Conservation (phyloP, 495 filamentous ascomycete species). For the Annulohypoxylon moriforme region DNA sequence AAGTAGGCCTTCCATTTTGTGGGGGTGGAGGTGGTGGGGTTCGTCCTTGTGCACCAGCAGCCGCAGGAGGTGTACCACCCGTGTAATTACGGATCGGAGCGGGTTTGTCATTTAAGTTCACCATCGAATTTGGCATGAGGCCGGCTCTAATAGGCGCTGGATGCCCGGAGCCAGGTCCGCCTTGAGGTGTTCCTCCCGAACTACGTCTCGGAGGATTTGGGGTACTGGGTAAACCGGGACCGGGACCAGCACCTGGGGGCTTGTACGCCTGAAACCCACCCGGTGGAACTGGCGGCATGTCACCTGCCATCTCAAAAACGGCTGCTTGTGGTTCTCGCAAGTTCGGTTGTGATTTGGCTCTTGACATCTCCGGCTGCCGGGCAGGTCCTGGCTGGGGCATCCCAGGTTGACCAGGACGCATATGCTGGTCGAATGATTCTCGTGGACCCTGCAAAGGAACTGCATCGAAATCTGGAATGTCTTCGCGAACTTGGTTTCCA, state of each 20-base stretch:
- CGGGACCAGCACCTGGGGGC: constrained; percentile 45
- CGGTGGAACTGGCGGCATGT: constrained; percentile 64
- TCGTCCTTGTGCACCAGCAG: constrained; percentile 48
- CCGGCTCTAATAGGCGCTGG: constrained; percentile 85
- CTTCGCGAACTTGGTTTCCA: constrained; percentile 55
- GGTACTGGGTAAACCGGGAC: constrained; percentile 49
- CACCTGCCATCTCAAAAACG: constrained; percentile 76
- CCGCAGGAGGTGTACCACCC: constrained; percentile 52
- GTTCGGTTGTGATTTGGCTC: constrained; percentile 76
- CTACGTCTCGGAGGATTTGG: constrained; percentile 42
- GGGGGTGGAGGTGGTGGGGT: constrained; percentile 40
- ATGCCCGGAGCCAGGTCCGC: constrained; percentile 60
- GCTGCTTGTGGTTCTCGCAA: constrained; percentile 69
- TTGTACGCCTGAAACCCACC: constrained; percentile 55
- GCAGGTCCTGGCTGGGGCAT: constrained; percentile 57
- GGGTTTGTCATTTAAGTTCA: constrained; percentile 66
- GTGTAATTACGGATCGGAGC: constrained; percentile 80
- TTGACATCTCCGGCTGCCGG: constrained; percentile 58
- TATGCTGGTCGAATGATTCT: constrained; percentile 64
- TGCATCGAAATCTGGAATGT: constrained; percentile 82
- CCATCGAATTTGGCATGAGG: constrained; percentile 67
- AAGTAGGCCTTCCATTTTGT: constrained; percentile 45
- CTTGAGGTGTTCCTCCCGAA: constrained; percentile 45
- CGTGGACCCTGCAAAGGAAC: constrained; percentile 57
- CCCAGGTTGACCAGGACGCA: constrained; percentile 45